A percentile compares a stretch with the other conserved stretches of the same genome.
phyloP scores from a whole-genome alignment of 495 filamentous ascomycete genomes.

The Chaetomidium leptoderma region DNA sequence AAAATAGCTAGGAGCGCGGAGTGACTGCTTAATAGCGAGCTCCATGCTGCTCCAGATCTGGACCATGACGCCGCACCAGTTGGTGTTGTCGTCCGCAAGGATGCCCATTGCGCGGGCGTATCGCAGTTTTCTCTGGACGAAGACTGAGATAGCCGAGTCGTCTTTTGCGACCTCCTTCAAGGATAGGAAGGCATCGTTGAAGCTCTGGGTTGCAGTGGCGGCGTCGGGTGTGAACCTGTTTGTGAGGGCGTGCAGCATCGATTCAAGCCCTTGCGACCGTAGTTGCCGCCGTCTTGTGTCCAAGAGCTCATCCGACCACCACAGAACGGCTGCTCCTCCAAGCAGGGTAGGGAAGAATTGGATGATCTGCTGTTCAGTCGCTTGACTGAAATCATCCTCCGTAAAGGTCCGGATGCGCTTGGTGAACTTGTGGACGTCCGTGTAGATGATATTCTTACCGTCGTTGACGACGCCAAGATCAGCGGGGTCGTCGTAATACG shows the following conservation, averaged over 20 bases:
- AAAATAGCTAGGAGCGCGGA: neutral
- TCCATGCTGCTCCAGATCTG: neutral
- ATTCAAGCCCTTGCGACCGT: too few species aligned
- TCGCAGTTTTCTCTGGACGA: neutral
- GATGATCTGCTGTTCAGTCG: neutral
- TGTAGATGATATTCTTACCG: neutral
- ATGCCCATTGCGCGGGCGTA: neutral
- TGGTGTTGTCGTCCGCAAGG: neutral
- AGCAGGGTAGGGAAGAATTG: neutral
- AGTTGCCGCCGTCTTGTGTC: neutral
- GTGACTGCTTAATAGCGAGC: neutral
- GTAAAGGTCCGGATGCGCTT: neutral
- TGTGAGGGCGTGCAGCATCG: neutral
- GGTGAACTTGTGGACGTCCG: neutral
- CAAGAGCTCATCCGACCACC: neutral
- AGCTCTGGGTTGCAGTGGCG: neutral
- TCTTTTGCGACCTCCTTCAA: neutral
- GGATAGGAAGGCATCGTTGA: neutral
- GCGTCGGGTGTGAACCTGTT: neutral
- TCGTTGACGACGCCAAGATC: neutral
- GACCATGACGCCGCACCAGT: neutral
- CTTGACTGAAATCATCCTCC: neutral
- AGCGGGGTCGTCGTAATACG: neutral
- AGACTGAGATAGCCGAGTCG: neutral
- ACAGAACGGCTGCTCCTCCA: neutral